phyloP scores from a whole-genome alignment of 345 rosid species.

The Draba incana region DNA sequence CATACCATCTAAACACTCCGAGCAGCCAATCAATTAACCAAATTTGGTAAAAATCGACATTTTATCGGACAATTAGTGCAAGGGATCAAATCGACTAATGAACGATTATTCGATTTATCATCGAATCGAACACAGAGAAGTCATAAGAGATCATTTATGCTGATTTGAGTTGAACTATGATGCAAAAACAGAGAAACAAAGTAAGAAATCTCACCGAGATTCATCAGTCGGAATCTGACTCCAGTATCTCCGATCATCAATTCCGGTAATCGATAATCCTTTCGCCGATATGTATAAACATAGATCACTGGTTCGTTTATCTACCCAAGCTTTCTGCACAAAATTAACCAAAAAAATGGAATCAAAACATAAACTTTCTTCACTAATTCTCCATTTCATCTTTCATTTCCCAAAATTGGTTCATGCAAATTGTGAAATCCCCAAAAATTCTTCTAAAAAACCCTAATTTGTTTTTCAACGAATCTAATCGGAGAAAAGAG shows the following conservation, averaged over 20 bases:
- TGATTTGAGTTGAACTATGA: neutral
- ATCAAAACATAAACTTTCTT: slow-evolving; percentile 10
- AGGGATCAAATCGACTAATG: neutral
- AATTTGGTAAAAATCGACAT: no score
- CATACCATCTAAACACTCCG: no score
- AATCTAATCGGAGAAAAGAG: no score
- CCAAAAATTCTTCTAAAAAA: no score
- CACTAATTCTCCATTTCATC: neutral
- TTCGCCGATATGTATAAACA: slow-evolving; percentile 69
- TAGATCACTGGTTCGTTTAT: slow-evolving; percentile 66
- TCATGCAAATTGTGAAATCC: no score
- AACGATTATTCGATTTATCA: no score
- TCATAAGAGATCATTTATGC: neutral
- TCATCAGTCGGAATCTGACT: slow-evolving; percentile 76
- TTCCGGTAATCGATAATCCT: slow-evolving; percentile 76
- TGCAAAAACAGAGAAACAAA: slow-evolving; percentile 3
- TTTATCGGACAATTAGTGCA: no score
- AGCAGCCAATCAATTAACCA: no score
- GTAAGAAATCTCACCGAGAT: slow-evolving; percentile 60
- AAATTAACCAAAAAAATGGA: neutral
- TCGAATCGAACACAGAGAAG: neutral
- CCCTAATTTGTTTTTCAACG: no score
- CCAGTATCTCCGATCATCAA: slow-evolving; percentile 97
- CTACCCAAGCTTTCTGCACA: slow-evolving; percentile 83
- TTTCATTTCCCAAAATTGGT: no score